These are phyloP conservation scores for Paecilomyces sp. DNA, from an alignment of 2,329 filamentous ascomycete genomes.

Conservation along the genomic window DNA sequence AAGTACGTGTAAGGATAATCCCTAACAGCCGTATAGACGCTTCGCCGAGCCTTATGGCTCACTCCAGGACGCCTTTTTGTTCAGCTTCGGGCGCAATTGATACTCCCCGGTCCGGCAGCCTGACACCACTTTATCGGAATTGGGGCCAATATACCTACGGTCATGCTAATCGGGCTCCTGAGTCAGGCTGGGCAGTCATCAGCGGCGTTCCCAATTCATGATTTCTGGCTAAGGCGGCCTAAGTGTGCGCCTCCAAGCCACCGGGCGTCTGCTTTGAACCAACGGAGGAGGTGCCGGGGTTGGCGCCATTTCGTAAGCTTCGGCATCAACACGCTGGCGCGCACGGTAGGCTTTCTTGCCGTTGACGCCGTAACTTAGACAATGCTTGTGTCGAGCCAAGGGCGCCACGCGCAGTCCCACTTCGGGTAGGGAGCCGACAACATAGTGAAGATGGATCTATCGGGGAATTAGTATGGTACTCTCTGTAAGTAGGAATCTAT, in stretches of 20 bases:
- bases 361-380: background rate
- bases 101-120: background rate
- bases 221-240: background rate
- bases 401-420: background rate
- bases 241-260: background rate
- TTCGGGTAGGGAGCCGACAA: background rate
- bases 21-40: background rate
- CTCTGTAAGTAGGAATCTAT: background rate
- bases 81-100: background rate
- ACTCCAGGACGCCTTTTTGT: background rate
- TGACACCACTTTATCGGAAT: background rate
- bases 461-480: too few relatives aligned
- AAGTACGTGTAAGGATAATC: background rate
- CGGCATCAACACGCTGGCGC: background rate
- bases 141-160: background rate
- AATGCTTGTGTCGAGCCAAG: background rate
- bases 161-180: background rate
- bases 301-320: background rate
- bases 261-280: background rate
- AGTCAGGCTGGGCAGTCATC: background rate
- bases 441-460: background rate
- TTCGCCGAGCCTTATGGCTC: background rate
- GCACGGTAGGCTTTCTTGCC: background rate
- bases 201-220: background rate
- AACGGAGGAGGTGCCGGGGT: background rate